These are phyloP conservation scores for Scutellospora calospora DNA, from an alignment of 371 early-diverging fungal species.

Conservation along the genomic window DNA sequence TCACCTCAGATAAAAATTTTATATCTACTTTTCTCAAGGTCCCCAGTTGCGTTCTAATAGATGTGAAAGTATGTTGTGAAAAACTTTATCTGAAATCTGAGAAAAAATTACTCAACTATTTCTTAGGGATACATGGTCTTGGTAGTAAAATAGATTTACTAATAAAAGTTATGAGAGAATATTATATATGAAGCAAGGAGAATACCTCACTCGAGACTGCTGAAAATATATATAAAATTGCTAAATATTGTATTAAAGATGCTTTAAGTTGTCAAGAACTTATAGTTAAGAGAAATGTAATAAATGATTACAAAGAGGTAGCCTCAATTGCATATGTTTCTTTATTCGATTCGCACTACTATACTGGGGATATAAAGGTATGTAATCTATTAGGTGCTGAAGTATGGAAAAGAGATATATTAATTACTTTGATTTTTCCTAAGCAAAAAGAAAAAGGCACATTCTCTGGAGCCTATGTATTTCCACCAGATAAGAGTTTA, in stretches of 20 bases:
- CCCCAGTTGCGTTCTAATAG: neutral
- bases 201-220: neutral
- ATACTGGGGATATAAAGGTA: neutral
- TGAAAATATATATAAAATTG: conserved; percentile 1
- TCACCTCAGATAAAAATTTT: neutral
- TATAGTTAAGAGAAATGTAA: conserved; percentile 29
- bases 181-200: neutral
- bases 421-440: neutral
- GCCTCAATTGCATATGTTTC: conserved; percentile 30
- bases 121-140: conserved; percentile 3
- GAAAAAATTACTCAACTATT: conserved; percentile 26
- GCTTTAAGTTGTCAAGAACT: conserved; percentile 22
- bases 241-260: conserved; percentile 15
- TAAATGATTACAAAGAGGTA: conserved; percentile 29
- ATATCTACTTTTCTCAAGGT: conserved; percentile 1
- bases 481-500: conserved; percentile 4
- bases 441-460: neutral
- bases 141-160: conserved; percentile 19
- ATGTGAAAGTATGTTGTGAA: neutral
- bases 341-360: conserved; percentile 30
- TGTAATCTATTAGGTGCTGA: conserved; percentile 26
- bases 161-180: neutral
- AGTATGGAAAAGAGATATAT: conserved; percentile 1
- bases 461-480: conserved; percentile 20
- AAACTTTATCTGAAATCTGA: conserved; percentile 4